Evolutionary conservation across 2,329 filamentous ascomycete species (phyloP).

Genomic region (Nothophoma quercina): DNA sequence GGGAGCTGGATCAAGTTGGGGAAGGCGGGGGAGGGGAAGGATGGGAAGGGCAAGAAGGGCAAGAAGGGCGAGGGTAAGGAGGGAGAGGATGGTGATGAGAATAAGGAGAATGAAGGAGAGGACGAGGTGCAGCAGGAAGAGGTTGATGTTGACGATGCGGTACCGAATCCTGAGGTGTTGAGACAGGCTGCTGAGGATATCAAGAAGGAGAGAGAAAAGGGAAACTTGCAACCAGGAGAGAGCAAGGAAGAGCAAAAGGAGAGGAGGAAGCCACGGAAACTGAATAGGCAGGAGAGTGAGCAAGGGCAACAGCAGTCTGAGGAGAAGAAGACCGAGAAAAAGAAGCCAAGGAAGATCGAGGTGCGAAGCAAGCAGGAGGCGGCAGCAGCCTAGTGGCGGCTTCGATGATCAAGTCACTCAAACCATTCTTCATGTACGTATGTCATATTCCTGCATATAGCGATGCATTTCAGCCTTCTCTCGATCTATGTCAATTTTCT

Average conservation of each 20-base stretch:
- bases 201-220: conserved; percentile 26
- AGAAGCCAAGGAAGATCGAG: conserved; percentile 31
- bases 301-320: conserved; percentile 3
- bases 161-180: conserved; percentile 36
- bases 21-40: conserved; percentile 25
- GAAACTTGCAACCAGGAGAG: conserved; percentile 16
- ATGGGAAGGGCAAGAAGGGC: conserved; percentile 15
- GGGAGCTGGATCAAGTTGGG: conserved; percentile 54
- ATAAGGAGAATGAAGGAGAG: conserved; percentile 11
- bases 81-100: conserved; percentile 17
- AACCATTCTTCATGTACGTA: background rate
- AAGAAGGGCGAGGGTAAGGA: conserved; percentile 12
- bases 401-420: no score
- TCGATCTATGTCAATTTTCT: background rate
- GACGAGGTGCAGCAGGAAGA: conserved; percentile 22
- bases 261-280: conserved; percentile 6
- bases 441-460: background rate
- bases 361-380: conserved; percentile 27
- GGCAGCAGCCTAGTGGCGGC: background rate
- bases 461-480: background rate
- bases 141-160: conserved; percentile 31
- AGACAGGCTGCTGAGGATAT: conserved; percentile 35
- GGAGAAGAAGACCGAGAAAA: conserved; percentile 15
- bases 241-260: conserved; percentile 12
- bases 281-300: conserved; percentile 20